Percentiles rank a stretch among this genome's conserved stretches.
These are phyloP conservation scores for Pleurotus giganteus DNA, from an alignment of 768 basidiomycete genomes.

Conservation along the genomic window DNA sequence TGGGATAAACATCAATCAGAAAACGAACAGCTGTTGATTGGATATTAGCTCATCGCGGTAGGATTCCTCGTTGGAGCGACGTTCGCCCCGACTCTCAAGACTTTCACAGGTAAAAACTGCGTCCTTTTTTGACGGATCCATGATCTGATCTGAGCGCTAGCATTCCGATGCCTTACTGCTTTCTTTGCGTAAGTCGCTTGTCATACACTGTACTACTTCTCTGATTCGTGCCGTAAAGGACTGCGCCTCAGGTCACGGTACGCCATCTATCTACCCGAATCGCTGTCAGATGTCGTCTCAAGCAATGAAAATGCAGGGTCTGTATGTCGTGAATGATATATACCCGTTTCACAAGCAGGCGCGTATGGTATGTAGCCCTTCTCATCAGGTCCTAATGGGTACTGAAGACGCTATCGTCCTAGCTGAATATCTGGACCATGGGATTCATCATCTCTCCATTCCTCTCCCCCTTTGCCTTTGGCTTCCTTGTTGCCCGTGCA, in stretches of 20 bases:
- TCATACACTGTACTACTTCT: background rate
- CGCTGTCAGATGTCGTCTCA: background rate
- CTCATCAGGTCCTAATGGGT: background rate
- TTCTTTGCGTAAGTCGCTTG: constrained; percentile 52
- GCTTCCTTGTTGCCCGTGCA: constrained; percentile 61
- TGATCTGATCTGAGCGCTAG: constrained; percentile 20
- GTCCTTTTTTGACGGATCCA: background rate
- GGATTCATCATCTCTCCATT: constrained; percentile 68
- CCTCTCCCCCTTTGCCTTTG: constrained; percentile 63
- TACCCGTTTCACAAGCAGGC: constrained; percentile 72
- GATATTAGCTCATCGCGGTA: constrained; percentile 46
- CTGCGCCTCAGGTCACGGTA: constrained; percentile 61
- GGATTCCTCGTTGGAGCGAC: constrained; percentile 59
- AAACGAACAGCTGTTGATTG: background rate
- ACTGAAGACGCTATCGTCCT: background rate
- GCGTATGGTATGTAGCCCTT: constrained; percentile 42
- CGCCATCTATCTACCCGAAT: constrained; percentile 19
- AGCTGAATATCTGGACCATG: constrained; percentile 74
- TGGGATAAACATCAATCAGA: constrained; percentile 8
- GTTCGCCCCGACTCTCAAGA: constrained; percentile 49
- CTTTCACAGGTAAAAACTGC: constrained; percentile 43
- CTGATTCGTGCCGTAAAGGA: constrained; percentile 25
- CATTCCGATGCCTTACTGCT: constrained; percentile 56
- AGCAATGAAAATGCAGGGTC: constrained; percentile 33
- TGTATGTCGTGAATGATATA: constrained; percentile 61